Evolutionary conservation across 345 rosid genomes (phyloP).

Genomic region (Boechera stricta): DNA sequence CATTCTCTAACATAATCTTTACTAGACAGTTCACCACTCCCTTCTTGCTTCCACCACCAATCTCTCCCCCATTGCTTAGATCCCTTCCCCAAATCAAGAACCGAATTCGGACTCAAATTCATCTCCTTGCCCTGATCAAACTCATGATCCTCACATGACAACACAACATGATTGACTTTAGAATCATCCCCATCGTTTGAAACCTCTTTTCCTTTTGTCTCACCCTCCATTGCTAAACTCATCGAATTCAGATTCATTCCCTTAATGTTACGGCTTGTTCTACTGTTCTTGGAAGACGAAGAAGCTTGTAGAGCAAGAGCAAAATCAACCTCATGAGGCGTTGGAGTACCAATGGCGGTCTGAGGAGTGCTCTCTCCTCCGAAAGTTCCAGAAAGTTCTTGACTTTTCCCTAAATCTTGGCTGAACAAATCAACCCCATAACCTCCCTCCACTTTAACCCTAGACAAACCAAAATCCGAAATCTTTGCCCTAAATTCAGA

Average conservation of each 20-base stretch:
- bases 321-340: constrained; percentile 78
- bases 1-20: constrained; percentile 97
- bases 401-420: constrained; percentile 84
- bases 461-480: constrained; percentile 93
- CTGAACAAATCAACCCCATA: constrained; percentile 82
- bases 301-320: constrained; percentile 96
- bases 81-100: constrained; percentile 51
- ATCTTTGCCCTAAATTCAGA: constrained; percentile 82
- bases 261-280: constrained; percentile 58
- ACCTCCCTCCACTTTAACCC: constrained; percentile 83
- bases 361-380: constrained; percentile 61
- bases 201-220: constrained; percentile 80
- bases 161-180: constrained; percentile 25
- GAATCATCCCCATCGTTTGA: constrained; percentile 64
- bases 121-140: constrained; percentile 69
- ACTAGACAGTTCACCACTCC: constrained; percentile 88
- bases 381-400: constrained; percentile 73
- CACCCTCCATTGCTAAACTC: constrained; percentile 56
- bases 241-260: constrained; percentile 62
- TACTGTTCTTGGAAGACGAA: constrained; percentile 78
- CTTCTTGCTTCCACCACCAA: constrained; percentile 99
- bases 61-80: constrained; percentile 94
- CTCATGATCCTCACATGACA: constrained; percentile 46
- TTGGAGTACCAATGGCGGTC: constrained; percentile 56
- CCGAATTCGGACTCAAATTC: constrained; percentile 51